Percentiles rank a stretch among this genome's conserved stretches.
phyloP scores from a whole-genome alignment of 2,329 filamentous ascomycete species.

The Colletotrichum abscissum region DNA sequence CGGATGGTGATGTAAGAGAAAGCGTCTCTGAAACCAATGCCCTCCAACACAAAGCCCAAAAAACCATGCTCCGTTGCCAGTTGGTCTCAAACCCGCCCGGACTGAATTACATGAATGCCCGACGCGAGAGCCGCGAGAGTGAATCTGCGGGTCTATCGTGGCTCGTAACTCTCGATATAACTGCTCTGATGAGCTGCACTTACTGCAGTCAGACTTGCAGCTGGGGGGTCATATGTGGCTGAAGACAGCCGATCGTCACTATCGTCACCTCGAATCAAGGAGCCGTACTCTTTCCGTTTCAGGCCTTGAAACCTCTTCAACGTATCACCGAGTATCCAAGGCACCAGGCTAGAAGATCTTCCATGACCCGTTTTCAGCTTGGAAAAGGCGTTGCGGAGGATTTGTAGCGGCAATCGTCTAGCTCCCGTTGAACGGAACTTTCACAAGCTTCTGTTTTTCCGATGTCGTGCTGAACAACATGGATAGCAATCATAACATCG shows the following conservation, averaged over 20 bases:
- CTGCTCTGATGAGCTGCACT: background rate
- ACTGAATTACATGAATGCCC: slow-evolving; percentile 29
- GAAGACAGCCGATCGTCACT: background rate
- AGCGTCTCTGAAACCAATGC: slow-evolving; percentile 37
- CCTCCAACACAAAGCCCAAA: slow-evolving; percentile 43
- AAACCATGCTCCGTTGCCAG: slow-evolving; percentile 33
- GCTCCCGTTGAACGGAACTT: slow-evolving; percentile 11
- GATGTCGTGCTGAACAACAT: slow-evolving; percentile 42
- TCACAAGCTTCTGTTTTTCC: slow-evolving; percentile 35
- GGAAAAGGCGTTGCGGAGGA: slow-evolving; percentile 24
- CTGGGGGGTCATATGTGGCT: background rate
- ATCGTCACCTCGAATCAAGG: background rate
- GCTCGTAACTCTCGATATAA: background rate
- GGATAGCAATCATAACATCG: slow-evolving; percentile 40
- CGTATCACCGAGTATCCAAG: background rate
- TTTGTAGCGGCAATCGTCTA: background rate
- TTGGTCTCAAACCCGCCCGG: slow-evolving; percentile 40
- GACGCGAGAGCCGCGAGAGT: slow-evolving; percentile 35
- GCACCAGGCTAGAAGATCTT: background rate
- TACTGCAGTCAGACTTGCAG: background rate
- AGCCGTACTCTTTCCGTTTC: background rate
- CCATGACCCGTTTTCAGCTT: background rate
- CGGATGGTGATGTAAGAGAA: slow-evolving; percentile 49
- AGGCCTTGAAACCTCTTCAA: background rate
- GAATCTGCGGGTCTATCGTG: slow-evolving; percentile 10